Percentiles rank a stretch among this genome's conserved stretches.
These are phyloP conservation scores for Arthrocladium fulminans DNA, from an alignment of 2,329 filamentous ascomycete species.

Conservation along the genomic window DNA sequence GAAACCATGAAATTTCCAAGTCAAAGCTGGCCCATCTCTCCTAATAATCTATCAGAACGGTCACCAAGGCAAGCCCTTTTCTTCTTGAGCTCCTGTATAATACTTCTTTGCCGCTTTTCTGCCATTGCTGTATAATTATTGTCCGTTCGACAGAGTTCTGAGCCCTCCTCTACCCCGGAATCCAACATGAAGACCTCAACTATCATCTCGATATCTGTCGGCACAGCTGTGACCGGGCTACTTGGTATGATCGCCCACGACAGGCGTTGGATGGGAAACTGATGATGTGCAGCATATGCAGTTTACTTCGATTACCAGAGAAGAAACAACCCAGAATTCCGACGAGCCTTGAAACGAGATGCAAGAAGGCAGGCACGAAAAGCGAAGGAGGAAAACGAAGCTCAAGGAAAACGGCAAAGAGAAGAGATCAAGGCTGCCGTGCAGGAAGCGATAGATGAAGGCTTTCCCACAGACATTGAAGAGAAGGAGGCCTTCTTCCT, in stretches of 20 bases:
- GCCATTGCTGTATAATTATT: slow-evolving; percentile 3
- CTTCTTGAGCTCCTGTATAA: slow-evolving; percentile 4
- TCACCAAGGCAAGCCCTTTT: neutral
- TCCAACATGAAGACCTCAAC: slow-evolving; percentile 46
- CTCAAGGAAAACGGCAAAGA: slow-evolving; percentile 40
- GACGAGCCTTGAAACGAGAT: slow-evolving; percentile 47
- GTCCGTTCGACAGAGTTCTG: neutral
- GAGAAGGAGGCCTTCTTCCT: slow-evolving; percentile 96
- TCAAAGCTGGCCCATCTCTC: slow-evolving; percentile 2
- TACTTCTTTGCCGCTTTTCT: neutral
- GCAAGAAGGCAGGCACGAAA: slow-evolving; percentile 39
- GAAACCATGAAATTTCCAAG: neutral
- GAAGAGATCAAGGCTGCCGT: slow-evolving; percentile 67
- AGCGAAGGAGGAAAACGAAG: slow-evolving; percentile 41
- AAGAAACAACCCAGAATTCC: slow-evolving; percentile 55
- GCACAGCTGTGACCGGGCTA: slow-evolving; percentile 50
- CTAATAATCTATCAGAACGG: slow-evolving; percentile 1
- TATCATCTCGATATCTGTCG: slow-evolving; percentile 49
- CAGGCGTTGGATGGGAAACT: neutral
- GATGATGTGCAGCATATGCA: slow-evolving; percentile 45
- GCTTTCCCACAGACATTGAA: slow-evolving; percentile 81
- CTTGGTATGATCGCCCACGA: slow-evolving; percentile 35
- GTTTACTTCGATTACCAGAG: slow-evolving; percentile 59
- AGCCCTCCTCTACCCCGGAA: neutral
- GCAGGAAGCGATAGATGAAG: slow-evolving; percentile 76